Evolutionary conservation across 768 basidiomycete species (phyloP), one percentile per base, ranked within the genome.

Genomic region (Clavulina sp.): DNA sequence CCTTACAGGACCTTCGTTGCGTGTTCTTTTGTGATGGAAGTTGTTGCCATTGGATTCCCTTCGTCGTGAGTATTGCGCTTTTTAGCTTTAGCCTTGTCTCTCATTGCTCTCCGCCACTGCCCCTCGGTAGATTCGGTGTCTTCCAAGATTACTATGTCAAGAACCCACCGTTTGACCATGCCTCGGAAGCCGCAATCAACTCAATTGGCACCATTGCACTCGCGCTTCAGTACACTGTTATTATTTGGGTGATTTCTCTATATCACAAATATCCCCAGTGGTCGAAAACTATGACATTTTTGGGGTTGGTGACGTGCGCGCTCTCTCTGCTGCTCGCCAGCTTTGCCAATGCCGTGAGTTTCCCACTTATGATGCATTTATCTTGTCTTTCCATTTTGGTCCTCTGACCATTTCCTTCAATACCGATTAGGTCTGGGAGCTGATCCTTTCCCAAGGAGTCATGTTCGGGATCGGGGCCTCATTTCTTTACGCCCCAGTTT

Each of bases 361-460:
- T 18, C 43, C 23, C 23, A n/a, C 9, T 9, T 9, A 13, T 38
- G 13, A 21, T 38, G 13, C 36, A 21, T 13, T 21, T 38, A 13
- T 38, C 36, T 13, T 38, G 36, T 21, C 36, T 13, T 38, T 38
- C 36, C 43, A 18, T 9, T n/a, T 26, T 13, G 43, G 24, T 9
- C 13, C 18, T 46, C 9, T 46, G 13, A 46, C 9, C 9, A 9
- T 24, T 18, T 13, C 9, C 24, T 18, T 23, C 43, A 9, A 9
- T 44, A n/a, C n/a, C n/a, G n/a, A 9, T 16, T n/a, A 52, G 51
- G 30, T 43, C 16, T 52, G 41, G 51, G 41, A 52, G 4, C 29
- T 52, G n/a, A 52, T 52, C n/a, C n/a, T 52, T 16, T 41, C 46
- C n/a, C 51, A 52, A 47, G 51, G 51, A 5, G 31, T 52, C 13